Evolutionary conservation across 768 basidiomycete species (phyloP), one percentile per base, ranked within the genome.

Genomic region (Baorangia bicolor): DNA sequence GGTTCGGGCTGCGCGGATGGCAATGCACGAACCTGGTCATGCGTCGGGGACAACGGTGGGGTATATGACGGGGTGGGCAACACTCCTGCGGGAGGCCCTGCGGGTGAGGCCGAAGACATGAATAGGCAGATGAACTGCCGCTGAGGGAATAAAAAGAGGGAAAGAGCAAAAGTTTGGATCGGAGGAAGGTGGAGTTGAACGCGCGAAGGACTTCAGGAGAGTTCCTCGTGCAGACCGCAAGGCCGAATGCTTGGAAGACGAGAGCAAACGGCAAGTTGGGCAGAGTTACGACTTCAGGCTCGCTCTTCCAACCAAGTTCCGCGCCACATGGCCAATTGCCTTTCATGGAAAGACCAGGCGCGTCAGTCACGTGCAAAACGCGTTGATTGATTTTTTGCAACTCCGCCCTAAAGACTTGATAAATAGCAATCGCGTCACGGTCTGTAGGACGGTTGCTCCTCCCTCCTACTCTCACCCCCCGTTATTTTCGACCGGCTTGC

Each of bases 1-100:
- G 51, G 54, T 63, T 58, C 48, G 55, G 55, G 55, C 16, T 37
- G 56, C 55, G 57, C 55, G 43, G 51, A 66, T 48, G 51, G 39
- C 33, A 59, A 53, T 57, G 51, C 45, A 74, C 81, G 49, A 57
- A 85, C 88, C 79, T 91, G 88, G 74, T 90, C 86, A 65, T 81
- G 84, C 20, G 85, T 82, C 18, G 89, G 89, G 51, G 76, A 70
- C 53, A 88, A 74, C 50, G 85, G 75, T 35, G 74, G 77, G 28
- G 72, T 64, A 64, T 65, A 56, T 33, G 60, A 21, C 33, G 75
- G 64, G 65, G 77, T 59, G 67, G 64, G 69, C 55, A 59, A 44
- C 53, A 64, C 70, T 41, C 72, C 71, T 54, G 72, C 61, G 53
- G 76, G 72, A 46, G 73, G 74, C 45, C 69, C 69, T 48, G 70